Conservation (phyloP, 2,329 filamentous ascomycete species). For the Emergomyces pasteurianus region DNA sequence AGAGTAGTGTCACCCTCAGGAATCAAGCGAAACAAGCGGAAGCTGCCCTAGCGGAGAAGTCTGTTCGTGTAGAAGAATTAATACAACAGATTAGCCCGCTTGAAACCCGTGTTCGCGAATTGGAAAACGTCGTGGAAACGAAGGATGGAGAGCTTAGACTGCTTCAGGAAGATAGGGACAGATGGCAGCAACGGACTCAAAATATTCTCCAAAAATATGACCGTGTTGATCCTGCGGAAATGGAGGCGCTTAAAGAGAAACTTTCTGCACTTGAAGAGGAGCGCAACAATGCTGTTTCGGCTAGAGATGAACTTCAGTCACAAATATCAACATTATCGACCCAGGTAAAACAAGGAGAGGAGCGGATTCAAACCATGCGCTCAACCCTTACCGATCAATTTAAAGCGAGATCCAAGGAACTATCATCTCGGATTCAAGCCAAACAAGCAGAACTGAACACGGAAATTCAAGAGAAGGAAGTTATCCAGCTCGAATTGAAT, state of each 20-base stretch:
- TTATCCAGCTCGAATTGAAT: conserved; percentile 56
- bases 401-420: conserved; percentile 48
- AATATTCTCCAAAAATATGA: conserved; percentile 95
- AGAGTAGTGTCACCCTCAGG: conserved; percentile 84
- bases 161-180: conserved; percentile 79
- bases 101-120: conserved; percentile 64
- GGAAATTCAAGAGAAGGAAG: conserved; percentile 50
- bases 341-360: conserved; percentile 35
- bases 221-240: conserved; percentile 82
- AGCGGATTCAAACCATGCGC: conserved; percentile 39
- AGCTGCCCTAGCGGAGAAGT: conserved; percentile 62
- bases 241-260: conserved; percentile 76
- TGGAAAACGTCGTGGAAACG: conserved; percentile 68
- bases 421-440: conserved; percentile 50
- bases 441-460: conserved; percentile 38
- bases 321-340: conserved; percentile 38
- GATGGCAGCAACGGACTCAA: conserved; percentile 91
- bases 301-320: conserved; percentile 39
- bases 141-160: conserved; percentile 82
- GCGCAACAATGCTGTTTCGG: conserved; percentile 50
- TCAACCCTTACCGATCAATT: conserved; percentile 37
- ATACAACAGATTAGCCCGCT: conserved; percentile 67
- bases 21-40: conserved; percentile 75
- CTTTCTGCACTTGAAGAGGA: conserved; percentile 56
- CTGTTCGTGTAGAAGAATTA: conserved; percentile 61